Evolutionary conservation across 2,329 filamentous ascomycete species (phyloP).

Genomic region (Fusarium piperis): DNA sequence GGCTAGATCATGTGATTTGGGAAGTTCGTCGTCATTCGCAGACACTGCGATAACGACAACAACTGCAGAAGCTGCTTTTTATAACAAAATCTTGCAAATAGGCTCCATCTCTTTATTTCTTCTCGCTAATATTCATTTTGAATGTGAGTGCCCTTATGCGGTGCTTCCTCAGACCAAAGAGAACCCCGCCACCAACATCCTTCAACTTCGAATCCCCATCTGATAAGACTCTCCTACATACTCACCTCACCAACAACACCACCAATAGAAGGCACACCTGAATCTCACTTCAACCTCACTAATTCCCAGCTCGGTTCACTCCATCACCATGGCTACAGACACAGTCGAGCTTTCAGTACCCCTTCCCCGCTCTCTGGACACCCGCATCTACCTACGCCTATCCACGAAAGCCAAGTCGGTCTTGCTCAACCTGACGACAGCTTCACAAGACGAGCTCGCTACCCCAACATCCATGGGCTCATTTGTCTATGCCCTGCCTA

Average conservation of each 20-base stretch:
- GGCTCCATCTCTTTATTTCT: background rate
- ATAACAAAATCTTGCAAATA: background rate
- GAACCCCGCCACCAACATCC: background rate
- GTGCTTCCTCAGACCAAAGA: background rate
- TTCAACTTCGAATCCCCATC: background rate
- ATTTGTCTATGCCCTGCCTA: slow-evolving; percentile 92
- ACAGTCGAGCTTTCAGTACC: slow-evolving; percentile 64
- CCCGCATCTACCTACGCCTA: slow-evolving; percentile 69
- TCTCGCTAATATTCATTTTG: background rate
- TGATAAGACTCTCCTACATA: background rate
- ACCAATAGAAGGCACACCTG: background rate
- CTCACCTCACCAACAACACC: background rate
- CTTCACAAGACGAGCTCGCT: slow-evolving; percentile 61
- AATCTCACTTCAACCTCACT: background rate
- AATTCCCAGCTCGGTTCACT: background rate
- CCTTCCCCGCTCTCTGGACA: slow-evolving; percentile 68
- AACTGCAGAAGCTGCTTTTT: background rate
- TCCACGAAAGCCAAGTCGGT: slow-evolving; percentile 67
- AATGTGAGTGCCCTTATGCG: background rate
- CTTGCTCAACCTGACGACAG: slow-evolving; percentile 70
- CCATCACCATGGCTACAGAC: slow-evolving; percentile 39
- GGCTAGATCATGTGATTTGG: slow-evolving; percentile 34
- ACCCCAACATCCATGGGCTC: slow-evolving; percentile 75
- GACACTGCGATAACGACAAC: background rate
- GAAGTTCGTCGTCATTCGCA: background rate